Conservation (phyloP, 441 rosid species). For the Populus hybrid region DNA sequence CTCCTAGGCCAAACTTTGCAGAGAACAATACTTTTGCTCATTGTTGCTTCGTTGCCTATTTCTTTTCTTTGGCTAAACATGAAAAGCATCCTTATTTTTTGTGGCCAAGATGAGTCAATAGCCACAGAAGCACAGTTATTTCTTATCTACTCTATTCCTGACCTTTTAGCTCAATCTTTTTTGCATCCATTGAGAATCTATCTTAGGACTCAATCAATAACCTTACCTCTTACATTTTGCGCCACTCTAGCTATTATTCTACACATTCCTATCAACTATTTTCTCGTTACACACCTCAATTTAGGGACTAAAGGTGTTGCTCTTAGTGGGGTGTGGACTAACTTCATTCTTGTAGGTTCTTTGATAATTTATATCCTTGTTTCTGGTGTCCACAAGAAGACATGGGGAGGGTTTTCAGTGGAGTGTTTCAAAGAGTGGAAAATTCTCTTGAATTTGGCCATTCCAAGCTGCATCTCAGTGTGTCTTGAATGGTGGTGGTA, state of each 20-base stretch:
- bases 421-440: constrained; percentile 73
- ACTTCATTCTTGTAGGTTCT: constrained; percentile 57
- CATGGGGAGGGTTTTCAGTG: constrained; percentile 51
- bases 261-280: constrained; percentile 68
- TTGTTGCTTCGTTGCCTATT: constrained; percentile 61
- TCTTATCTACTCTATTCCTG: constrained; percentile 71
- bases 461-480: constrained; percentile 86
- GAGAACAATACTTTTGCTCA: constrained; percentile 57
- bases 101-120: constrained; percentile 59
- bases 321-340: constrained; percentile 64
- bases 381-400: constrained; percentile 45
- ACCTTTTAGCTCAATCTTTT: constrained; percentile 73
- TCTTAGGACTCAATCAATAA: constrained; percentile 76
- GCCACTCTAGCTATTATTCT: constrained; percentile 56
- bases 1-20: constrained; percentile 62
- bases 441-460: constrained; percentile 49
- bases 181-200: constrained; percentile 82
- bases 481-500: constrained; percentile 99
- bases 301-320: constrained; percentile 80
- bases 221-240: constrained; percentile 67
- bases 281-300: constrained; percentile 49
- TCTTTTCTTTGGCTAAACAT: constrained; percentile 73
- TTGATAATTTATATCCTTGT: constrained; percentile 51
- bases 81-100: constrained; percentile 47
- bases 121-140: constrained; percentile 61